Evolutionary conservation across 2,329 filamentous ascomycete genomes (phyloP).

Genomic region (Microcyclospora pomicola): DNA sequence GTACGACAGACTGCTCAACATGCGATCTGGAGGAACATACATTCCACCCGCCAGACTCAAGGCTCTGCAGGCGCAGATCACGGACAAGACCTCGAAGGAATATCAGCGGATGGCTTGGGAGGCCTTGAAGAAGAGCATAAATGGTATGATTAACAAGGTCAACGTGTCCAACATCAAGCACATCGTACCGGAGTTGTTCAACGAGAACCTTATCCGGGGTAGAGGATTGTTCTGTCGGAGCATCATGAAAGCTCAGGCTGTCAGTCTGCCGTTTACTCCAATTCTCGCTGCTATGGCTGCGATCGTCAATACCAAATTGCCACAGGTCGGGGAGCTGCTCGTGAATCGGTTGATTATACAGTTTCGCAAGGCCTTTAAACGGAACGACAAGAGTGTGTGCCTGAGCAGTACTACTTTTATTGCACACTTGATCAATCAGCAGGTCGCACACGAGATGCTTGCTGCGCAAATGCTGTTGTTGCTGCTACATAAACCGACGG

Average conservation of each 20-base stretch:
- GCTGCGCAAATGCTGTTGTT: slow-evolving; percentile 84
- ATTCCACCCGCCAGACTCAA: slow-evolving; percentile 84
- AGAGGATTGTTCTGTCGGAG: slow-evolving; percentile 86
- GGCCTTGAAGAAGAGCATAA: slow-evolving; percentile 95
- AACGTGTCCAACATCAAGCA: slow-evolving; percentile 96
- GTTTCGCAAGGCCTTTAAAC: slow-evolving; percentile 88
- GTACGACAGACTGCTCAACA: slow-evolving; percentile 80
- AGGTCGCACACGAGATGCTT: slow-evolving; percentile 87
- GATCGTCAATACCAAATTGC: slow-evolving; percentile 94
- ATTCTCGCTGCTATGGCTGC: slow-evolving; percentile 94
- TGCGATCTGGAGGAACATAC: slow-evolving; percentile 91
- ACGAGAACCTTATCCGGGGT: slow-evolving; percentile 83
- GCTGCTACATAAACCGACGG: slow-evolving; percentile 88
- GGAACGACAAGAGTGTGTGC: slow-evolving; percentile 95
- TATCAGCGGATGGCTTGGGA: slow-evolving; percentile 99
- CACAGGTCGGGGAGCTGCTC: slow-evolving; percentile 83
- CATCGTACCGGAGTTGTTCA: slow-evolving; percentile 91
- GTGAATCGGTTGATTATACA: slow-evolving; percentile 75
- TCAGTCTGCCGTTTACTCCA: slow-evolving; percentile 86
- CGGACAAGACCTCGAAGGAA: slow-evolving; percentile 89
- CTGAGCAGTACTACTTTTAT: slow-evolving; percentile 87
- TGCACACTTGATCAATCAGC: slow-evolving; percentile 88
- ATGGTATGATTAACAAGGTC: slow-evolving; percentile 97
- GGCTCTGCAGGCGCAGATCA: slow-evolving; percentile 90
- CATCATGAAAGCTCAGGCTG: slow-evolving; percentile 97